phyloP scores from a whole-genome alignment of 495 filamentous ascomycete genomes.

The Penicillium parvum region DNA sequence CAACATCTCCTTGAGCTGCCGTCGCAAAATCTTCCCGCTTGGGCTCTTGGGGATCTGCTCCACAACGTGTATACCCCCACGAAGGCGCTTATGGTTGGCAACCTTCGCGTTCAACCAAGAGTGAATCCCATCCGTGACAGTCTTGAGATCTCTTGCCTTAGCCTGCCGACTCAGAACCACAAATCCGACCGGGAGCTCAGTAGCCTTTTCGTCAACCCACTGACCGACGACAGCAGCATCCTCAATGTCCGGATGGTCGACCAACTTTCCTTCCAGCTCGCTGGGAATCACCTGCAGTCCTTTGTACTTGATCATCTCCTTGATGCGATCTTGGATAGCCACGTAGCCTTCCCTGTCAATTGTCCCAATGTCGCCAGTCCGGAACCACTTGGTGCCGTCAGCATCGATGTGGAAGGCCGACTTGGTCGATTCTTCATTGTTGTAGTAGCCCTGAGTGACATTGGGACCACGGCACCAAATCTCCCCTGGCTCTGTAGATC shows the following conservation, averaged over 20 bases:
- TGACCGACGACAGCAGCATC: conserved; percentile 70
- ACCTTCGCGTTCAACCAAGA: conserved; percentile 48
- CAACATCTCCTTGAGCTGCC: conserved; percentile 47
- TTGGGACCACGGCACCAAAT: conserved; percentile 53
- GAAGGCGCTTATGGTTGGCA: conserved; percentile 61
- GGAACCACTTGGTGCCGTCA: conserved; percentile 51
- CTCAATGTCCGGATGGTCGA: conserved; percentile 60
- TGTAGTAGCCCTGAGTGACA: conserved; percentile 63
- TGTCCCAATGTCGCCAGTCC: conserved; percentile 54
- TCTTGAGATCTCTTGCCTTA: conserved; percentile 32
- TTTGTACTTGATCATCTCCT: conserved; percentile 77
- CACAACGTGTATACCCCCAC: conserved; percentile 70
- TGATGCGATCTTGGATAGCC: conserved; percentile 65
- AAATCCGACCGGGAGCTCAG: conserved; percentile 75
- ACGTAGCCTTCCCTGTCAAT: conserved; percentile 51
- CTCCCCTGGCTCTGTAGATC: conserved; percentile 52
- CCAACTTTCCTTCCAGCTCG: conserved; percentile 67
- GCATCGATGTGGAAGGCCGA: conserved; percentile 49
- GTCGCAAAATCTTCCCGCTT: conserved; percentile 75
- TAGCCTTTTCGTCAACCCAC: conserved; percentile 55
- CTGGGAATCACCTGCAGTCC: conserved; percentile 77
- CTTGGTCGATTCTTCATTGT: conserved; percentile 58
- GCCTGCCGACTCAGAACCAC: conserved; percentile 46
- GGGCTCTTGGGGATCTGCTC: conserved; percentile 72
- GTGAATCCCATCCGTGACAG: conserved; percentile 20